Evolutionary conservation across 306 rosid species (phyloP), one percentile per base, ranked within the genome.

Genomic region (Acacia crassicarpa): DNA sequence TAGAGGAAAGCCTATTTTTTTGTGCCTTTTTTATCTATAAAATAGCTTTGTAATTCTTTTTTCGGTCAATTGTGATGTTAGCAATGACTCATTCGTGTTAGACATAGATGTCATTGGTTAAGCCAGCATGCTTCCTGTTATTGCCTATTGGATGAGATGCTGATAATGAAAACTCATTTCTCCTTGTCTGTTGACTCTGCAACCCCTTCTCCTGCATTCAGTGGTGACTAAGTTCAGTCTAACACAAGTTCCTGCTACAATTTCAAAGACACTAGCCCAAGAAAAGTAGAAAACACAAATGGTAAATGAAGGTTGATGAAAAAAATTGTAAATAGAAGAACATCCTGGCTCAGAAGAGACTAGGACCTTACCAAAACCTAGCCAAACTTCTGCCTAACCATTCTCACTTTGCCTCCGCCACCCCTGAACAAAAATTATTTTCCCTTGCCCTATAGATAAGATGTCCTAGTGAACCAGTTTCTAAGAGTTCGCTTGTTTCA

Each of bases 111-210:
- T 41, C 68, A 68, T 49, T 74, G 77, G 51, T 74, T 41, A 40
- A 69, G 83, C 20, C 56, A 20, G 38, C 67, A 17, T 78, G 63
- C 70, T 72, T 58, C 43, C 46, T 75, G 54, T 40, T 49, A 69
- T 49, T 49, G n/a, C n/a, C 56, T 15, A 16, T 27, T 70, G 61
- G 78, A 71, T 25, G 72, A 12, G 78, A 43, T 8, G 14, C 51
- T 58, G 81, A 69, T 58, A 33, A 33, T 38, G 46, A 32, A 63
- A 40, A 11, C 2, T 30, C 23, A 67, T 62, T 79, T 38, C 11
- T 51, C 32, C 33, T 75, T 22, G 30, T 17, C 17, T 73, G 5
- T 68, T 27, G 27, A 27, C 27, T 27, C 27, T 27, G 27, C 27
- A 27, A 27, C 27, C 27, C 13, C 53, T 19, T 67, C 20, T 46